Evolutionary conservation across 768 basidiomycete species (phyloP).

Genomic region (Psilocybe cyanescens): DNA sequence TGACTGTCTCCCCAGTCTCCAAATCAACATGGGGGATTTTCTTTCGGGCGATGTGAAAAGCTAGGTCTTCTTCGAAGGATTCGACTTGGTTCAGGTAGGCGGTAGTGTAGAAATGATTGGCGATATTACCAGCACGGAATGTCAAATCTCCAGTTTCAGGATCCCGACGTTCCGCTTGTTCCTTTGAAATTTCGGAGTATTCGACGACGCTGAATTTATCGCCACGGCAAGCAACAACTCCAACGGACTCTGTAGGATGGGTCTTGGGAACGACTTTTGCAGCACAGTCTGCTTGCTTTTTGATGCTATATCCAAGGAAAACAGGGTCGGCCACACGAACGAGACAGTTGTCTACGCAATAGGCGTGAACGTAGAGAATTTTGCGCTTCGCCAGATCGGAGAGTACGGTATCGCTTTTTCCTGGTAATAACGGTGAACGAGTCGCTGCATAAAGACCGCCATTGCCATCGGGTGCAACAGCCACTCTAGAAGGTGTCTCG

Average conservation of each 20-base stretch:
- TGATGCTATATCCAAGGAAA: slow-evolving; percentile 94
- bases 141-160: slow-evolving; percentile 72
- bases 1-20: slow-evolving; percentile 66
- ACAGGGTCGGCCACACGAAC: slow-evolving; percentile 96
- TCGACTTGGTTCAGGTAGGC: slow-evolving; percentile 79
- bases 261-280: slow-evolving; percentile 96
- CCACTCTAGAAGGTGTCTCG: slow-evolving; percentile 74
- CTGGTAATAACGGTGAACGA: slow-evolving; percentile 68
- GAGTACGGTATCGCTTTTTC: slow-evolving; percentile 74
- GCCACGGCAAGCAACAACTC: slow-evolving; percentile 88
- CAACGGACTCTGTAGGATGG: slow-evolving; percentile 87
- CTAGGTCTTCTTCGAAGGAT: slow-evolving; percentile 83
- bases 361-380: slow-evolving; percentile 89
- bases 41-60: slow-evolving; percentile 98
- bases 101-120: slow-evolving; percentile 97
- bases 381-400: slow-evolving; percentile 78
- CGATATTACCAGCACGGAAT: slow-evolving; percentile 97
- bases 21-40: slow-evolving; percentile 90
- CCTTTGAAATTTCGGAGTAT: slow-evolving; percentile 93
- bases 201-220: slow-evolving; percentile 91
- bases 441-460: slow-evolving; percentile 97
- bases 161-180: slow-evolving; percentile 81
- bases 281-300: slow-evolving; percentile 86
- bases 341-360: slow-evolving; percentile 99
- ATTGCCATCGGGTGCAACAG: slow-evolving; percentile 98